phyloP scores from a whole-genome alignment of 2,329 filamentous ascomycete species.

The Clarireedia monteithiana region DNA sequence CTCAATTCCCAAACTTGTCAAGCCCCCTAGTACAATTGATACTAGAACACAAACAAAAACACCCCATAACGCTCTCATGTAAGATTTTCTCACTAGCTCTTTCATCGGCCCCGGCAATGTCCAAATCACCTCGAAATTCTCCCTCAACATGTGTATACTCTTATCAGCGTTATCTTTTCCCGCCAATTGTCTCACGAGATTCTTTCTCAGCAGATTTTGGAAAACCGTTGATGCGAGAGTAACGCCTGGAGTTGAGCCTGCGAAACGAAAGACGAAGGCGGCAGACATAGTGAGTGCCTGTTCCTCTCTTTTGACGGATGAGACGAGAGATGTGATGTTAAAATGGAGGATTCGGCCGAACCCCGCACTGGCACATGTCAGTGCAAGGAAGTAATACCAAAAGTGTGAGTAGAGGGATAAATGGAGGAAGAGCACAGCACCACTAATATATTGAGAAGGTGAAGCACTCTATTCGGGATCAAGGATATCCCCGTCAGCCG shows the following conservation, averaged over 20 bases:
- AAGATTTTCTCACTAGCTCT: neutral
- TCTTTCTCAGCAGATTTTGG: slow-evolving; percentile 4
- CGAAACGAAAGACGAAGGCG: slow-evolving; percentile 68
- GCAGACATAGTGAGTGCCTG: slow-evolving; percentile 68
- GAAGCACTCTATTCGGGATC: slow-evolving; percentile 49
- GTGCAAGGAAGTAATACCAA: slow-evolving; percentile 42
- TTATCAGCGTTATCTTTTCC: neutral
- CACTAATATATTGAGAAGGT: slow-evolving; percentile 36
- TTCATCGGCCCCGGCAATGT: neutral
- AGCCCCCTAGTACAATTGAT: neutral
- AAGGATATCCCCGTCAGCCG: slow-evolving; percentile 63
- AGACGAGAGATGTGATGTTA: slow-evolving; percentile 60
- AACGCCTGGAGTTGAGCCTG: slow-evolving; percentile 60
- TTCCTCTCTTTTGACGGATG: slow-evolving; percentile 57
- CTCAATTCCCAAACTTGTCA: neutral
- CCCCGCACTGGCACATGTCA: slow-evolving; percentile 41
- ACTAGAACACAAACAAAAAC: neutral
- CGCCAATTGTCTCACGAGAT: slow-evolving; percentile 6
- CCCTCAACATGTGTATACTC: neutral
- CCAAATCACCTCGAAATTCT: neutral
- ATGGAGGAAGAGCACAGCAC: slow-evolving; percentile 43
- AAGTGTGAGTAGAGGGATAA: slow-evolving; percentile 46
- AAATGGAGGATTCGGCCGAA: slow-evolving; percentile 58
- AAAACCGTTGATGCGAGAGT: slow-evolving; percentile 29
- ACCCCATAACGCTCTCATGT: neutral